Percentiles rank a stretch among this genome's conserved stretches.
Conservation (phyloP, 2,329 filamentous ascomycete genomes). For the Nemania serpens region DNA sequence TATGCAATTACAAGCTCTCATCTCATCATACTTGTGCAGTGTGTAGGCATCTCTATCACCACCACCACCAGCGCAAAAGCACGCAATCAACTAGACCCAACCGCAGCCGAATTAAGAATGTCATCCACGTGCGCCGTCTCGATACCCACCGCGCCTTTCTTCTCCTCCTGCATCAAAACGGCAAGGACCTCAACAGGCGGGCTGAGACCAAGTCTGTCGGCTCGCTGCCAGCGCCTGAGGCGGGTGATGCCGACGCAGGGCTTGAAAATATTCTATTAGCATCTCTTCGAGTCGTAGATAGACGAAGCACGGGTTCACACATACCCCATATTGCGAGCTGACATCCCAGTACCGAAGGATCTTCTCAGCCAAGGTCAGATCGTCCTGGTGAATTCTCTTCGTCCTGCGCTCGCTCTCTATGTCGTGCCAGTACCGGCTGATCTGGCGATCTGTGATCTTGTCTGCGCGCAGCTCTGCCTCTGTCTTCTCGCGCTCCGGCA, state of each 20-base stretch:
- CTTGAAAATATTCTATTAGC: conserved; percentile 49
- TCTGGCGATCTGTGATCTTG: conserved; percentile 68
- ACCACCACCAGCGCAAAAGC: not conserved
- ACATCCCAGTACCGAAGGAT: conserved; percentile 91
- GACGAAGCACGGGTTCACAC: conserved; percentile 44
- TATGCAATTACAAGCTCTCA: conserved; percentile 13
- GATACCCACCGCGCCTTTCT: conserved; percentile 55
- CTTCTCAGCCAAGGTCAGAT: conserved; percentile 76
- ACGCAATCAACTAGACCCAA: conserved; percentile 39
- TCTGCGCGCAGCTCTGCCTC: conserved; percentile 63
- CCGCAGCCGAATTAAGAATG: conserved; percentile 56
- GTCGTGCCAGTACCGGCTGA: conserved; percentile 76
- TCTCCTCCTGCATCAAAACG: conserved; percentile 75
- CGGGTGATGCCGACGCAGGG: conserved; percentile 86
- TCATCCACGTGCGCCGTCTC: conserved; percentile 79
- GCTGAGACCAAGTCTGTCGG: conserved; percentile 78
- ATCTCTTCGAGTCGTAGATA: not conserved
- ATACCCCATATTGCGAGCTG: conserved; percentile 86
- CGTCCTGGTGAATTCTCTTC: conserved; percentile 77
- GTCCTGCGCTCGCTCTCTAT: conserved; percentile 73
- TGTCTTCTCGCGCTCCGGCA: conserved; percentile 47
- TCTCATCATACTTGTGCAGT: conserved; percentile 15
- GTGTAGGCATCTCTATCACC: not conserved
- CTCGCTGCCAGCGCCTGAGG: conserved; percentile 84
- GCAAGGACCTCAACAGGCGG: conserved; percentile 91